A percentile compares a stretch with the other conserved stretches of the same genome.
Conservation (phyloP, 768 basidiomycete species). For the Lyophyllum decastes region DNA sequence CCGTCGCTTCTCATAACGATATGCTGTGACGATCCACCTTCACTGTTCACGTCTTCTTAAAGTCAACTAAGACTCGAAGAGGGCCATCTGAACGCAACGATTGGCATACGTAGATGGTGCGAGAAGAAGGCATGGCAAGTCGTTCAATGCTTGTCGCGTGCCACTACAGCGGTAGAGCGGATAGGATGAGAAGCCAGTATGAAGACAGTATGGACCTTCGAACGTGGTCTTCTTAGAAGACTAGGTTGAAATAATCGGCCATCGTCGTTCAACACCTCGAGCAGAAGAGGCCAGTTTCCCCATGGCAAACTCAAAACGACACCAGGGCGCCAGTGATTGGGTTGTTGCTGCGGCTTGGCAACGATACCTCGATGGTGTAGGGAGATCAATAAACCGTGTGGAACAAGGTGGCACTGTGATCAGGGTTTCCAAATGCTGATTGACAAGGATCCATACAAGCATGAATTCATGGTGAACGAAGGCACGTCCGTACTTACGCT, state of each 20-base stretch:
- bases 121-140: slow-evolving; percentile 63
- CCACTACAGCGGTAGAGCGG: slow-evolving; percentile 94
- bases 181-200: slow-evolving; percentile 77
- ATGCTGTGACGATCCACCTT: slow-evolving; percentile 23
- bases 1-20: slow-evolving; percentile 20
- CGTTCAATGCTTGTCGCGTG: slow-evolving; percentile 87
- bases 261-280: too few species aligned
- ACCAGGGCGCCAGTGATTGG: too few species aligned
- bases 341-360: too few species aligned
- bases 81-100: slow-evolving; percentile 25
- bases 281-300: too few species aligned
- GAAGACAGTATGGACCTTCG: slow-evolving; percentile 66
- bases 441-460: too few species aligned
- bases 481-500: too few species aligned
- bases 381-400: too few species aligned
- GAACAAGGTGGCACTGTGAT: too few species aligned
- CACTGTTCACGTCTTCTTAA: slow-evolving; percentile 8
- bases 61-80: not conserved
- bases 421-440: too few species aligned
- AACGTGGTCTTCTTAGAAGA: slow-evolving; percentile 49
- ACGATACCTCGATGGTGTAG: too few species aligned
- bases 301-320: too few species aligned
- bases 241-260: slow-evolving; percentile 52
- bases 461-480: too few species aligned
- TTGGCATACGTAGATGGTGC: slow-evolving; percentile 50